These are phyloP conservation scores for Carnegiea gigantea DNA, from an alignment of 179 eudicot genomes.

Conservation along the genomic window DNA sequence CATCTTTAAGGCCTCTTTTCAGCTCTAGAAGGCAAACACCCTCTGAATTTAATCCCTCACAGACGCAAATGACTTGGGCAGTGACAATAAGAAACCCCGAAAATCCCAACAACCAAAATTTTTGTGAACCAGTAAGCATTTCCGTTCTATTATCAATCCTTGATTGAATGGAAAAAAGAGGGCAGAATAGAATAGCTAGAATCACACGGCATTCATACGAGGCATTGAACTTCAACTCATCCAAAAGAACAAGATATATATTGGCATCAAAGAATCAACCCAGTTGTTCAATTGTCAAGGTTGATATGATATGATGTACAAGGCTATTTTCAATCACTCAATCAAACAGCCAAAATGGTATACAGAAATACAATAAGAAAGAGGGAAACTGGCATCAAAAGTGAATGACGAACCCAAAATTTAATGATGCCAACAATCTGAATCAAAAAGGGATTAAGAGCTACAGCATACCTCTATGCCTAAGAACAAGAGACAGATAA, in stretches of 20 bases:
- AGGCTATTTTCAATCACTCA: neutral
- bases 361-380: neutral
- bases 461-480: conserved; percentile 34
- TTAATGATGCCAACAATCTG: neutral
- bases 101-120: conserved; percentile 27
- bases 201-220: conserved; percentile 17
- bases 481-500: conserved; percentile 21
- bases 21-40: conserved; percentile 66
- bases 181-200: conserved; percentile 4
- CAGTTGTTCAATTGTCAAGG: neutral
- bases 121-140: conserved; percentile 12
- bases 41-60: conserved; percentile 67
- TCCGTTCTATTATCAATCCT: conserved; percentile 31
- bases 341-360: conserved; percentile 11
- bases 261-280: conserved; percentile 3
- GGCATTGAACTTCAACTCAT: conserved; percentile 3
- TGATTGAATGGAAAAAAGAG: conserved; percentile 13
- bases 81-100: conserved; percentile 28
- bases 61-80: conserved; percentile 33
- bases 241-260: neutral
- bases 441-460: conserved; percentile 18
- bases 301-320: neutral
- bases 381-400: neutral
- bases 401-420: neutral
- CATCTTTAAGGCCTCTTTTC: conserved; percentile 53